Evolutionary conservation across 164 flowering plant species (phyloP), one percentile per base, ranked within the genome.

Genomic region (Kalanchoe fedtschenkoi): DNA sequence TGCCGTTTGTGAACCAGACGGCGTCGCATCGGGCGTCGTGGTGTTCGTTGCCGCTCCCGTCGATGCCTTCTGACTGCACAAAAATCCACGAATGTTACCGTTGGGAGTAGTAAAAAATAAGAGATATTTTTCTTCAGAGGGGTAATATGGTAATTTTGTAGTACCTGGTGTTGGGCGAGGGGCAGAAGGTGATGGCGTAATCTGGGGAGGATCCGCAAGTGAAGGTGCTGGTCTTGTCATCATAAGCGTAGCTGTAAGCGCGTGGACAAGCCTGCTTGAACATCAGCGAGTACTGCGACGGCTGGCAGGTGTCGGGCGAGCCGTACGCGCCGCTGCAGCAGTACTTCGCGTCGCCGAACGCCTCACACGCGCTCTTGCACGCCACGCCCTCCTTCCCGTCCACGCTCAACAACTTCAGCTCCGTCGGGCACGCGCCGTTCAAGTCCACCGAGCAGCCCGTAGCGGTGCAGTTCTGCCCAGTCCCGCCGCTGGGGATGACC

Each of bases 231-330:
- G 83, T 77, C 43, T 69, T 65, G 37, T 91, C 97, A 55, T 91
- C 97, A 61, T 88, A 91, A 0, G 97, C 97, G 66, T 91, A 91
- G 78, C 97, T 91, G 67, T 91, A 91, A 0, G 97, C 95, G 63
- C 71, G 78, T 35, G 97, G 97, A 63, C 97, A 91, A 1, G 86
- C 85, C 28, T 28, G 74, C 80, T 91, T 91, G 69, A 88, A 91
- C 24, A 74, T 38, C 73, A 72, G 64, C 1, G 96, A 84, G 69
- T 84, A 90, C 4, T 76, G 16, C 1, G 84, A 67, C 0, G 96
- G 96, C 58, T 80, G 76, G 76, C 97, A 90, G 15, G 88, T 81
- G 43, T 77, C 75, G 0, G 96, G 93, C 13, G 75, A 69, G 1
- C 71, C 80, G 57, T 77, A 84, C 66, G 69, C 89, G 34, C 91